Percentiles rank a stretch among this genome's conserved stretches.
phyloP scores from a whole-genome alignment of 495 filamentous ascomycete genomes.

The Penicillium verhagenii region DNA sequence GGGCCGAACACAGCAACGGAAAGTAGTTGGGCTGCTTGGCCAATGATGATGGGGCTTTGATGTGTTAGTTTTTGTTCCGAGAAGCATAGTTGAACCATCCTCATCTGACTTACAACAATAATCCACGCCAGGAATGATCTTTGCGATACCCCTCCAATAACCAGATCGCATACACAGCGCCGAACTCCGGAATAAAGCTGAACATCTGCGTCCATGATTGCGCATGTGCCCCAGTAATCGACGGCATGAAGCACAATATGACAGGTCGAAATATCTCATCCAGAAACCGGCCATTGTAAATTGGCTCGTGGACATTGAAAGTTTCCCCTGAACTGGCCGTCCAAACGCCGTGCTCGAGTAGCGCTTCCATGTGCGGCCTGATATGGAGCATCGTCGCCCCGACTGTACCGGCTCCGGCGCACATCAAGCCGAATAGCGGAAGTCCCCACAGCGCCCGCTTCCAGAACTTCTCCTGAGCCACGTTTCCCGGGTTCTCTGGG shows the following conservation, averaged over 20 bases:
- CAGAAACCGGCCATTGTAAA: not conserved
- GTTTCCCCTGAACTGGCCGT: not conserved
- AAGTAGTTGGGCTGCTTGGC: conserved; percentile 7
- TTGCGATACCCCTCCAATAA: conserved; percentile 22
- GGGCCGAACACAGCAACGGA: conserved; percentile 18
- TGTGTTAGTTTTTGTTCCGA: not conserved
- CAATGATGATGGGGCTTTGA: conserved; percentile 14
- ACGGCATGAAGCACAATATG: conserved; percentile 16
- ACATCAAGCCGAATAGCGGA: not conserved
- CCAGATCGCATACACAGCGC: conserved; percentile 17
- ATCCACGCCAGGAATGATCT: not conserved
- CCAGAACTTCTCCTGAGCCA: not conserved
- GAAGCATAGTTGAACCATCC: too few species aligned
- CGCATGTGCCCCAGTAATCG: conserved; percentile 12
- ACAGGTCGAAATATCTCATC: conserved; percentile 11
- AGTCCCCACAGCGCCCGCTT: not conserved
- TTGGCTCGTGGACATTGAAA: not conserved
- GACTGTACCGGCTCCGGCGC: not conserved
- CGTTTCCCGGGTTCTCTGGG: not conserved
- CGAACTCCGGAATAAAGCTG: conserved; percentile 17
- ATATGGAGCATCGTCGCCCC: not conserved
- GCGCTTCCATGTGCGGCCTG: not conserved
- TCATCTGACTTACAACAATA: conserved; percentile 1
- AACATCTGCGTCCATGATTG: conserved; percentile 14
- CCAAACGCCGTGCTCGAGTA: not conserved